A percentile compares a stretch with the other conserved stretches of the same genome.
Evolutionary conservation across 345 rosid genomes (phyloP).

Genomic region (Citrus australasica): DNA sequence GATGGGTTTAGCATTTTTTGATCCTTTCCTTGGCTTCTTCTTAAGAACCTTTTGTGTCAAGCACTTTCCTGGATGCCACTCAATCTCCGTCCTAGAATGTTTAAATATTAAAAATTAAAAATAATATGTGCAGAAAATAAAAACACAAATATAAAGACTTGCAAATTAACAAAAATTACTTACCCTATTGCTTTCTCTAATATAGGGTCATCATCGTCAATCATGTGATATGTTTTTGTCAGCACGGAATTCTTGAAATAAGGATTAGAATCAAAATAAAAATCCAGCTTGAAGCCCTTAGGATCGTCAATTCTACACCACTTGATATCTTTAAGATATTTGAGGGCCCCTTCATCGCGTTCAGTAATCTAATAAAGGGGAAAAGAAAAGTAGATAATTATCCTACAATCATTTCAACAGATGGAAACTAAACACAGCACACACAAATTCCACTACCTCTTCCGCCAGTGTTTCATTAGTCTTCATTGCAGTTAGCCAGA

Average conservation of each 20-base stretch:
- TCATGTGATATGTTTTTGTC: constrained; percentile 93
- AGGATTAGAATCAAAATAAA: constrained; percentile 80
- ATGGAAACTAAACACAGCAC: background rate
- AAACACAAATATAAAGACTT: background rate
- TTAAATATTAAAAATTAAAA: background rate
- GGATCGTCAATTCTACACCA: constrained; percentile 80
- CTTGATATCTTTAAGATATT: constrained; percentile 80
- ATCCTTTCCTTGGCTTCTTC: constrained; percentile 95
- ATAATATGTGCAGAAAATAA: too few species aligned
- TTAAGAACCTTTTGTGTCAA: constrained; percentile 87
- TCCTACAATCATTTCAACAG: background rate
- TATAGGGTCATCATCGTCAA: constrained; percentile 94
- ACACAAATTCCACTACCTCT: constrained; percentile 52
- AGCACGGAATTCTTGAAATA: constrained; percentile 77
- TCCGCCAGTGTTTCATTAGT: constrained; percentile 85
- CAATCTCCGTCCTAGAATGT: constrained; percentile 72
- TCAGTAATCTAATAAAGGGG: constrained; percentile 58
- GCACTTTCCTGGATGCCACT: constrained; percentile 92
- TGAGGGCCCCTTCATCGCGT: constrained; percentile 91
- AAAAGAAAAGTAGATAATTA: background rate
- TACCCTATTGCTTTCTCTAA: constrained; percentile 97
- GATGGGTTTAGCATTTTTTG: constrained; percentile 81
- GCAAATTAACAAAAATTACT: background rate
- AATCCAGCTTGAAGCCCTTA: constrained; percentile 96
- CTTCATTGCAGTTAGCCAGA: constrained; percentile 92